Evolutionary conservation across 352 stramenopile genomes (phyloP), one percentile per base, ranked within the genome.

Genomic region (Globisporangium spinosum): DNA sequence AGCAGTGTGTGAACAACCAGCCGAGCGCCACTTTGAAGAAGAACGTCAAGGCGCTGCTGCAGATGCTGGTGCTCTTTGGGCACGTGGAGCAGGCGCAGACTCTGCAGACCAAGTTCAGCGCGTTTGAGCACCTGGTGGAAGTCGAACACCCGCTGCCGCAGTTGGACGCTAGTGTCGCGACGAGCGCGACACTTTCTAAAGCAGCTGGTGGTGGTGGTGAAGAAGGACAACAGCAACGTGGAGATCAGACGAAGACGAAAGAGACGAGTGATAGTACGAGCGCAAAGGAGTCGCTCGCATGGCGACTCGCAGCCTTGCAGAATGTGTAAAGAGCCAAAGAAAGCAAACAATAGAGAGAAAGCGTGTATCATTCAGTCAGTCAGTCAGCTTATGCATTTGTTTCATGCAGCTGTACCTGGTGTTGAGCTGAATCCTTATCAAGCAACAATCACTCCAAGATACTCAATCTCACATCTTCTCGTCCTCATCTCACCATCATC

Each of bases 31-130:
- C 69, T 2, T 64, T 90, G 49, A 70, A 64, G 23, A 66, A 47
- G 25, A 79, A 90, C 10, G 72, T 79, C 29, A 65, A 62, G 23
- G 64, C 70, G 58, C 54, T 90, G 47, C 67, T 90, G 22, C 70
- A 82, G 62, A 78, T 83, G 74, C 73, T 92, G 27, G 69, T 89
- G 58, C 70, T 78, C n/a, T 85, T 90, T 43, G 75, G 77, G 2
- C 76, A 80, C n/a, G 23, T 68, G 4, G 47, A 66, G 25, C 68
- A 76, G 54, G 83, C 78, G 13, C 71, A 85, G 58, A 65, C 69
- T 61, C 69, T 90, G 20, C 82, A 92, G 67, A 70, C 45, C 2
- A 63, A 74, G 62, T 62, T 92, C 32, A 35, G 60, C 20, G 70
- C 64, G 10, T 89, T 92, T 54, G 77, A 88, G 68, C 59, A 71